phyloP scores from a whole-genome alignment of 371 early-diverging fungal genomes.

The Rhizomucor pusillus region DNA sequence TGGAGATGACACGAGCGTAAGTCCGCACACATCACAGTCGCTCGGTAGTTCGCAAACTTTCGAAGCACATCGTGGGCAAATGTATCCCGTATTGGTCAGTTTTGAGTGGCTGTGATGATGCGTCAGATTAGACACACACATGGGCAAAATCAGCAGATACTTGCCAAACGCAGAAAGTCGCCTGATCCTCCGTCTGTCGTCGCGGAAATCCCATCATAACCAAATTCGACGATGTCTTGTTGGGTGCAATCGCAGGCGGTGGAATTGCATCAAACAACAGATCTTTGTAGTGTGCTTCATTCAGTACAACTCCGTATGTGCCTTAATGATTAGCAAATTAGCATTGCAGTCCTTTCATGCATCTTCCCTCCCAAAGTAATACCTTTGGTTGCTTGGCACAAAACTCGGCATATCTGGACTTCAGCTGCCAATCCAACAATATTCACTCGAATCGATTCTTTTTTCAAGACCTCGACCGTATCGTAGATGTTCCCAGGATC shows the following conservation, averaged over 20 bases:
- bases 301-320: slow-evolving; percentile 79
- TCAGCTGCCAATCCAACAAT: slow-evolving; percentile 90
- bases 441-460: slow-evolving; percentile 75
- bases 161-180: slow-evolving; percentile 86
- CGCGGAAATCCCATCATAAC: slow-evolving; percentile 93
- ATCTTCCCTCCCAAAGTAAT: slow-evolving; percentile 4
- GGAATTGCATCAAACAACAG: slow-evolving; percentile 76
- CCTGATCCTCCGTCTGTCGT: slow-evolving; percentile 50
- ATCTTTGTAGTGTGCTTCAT: slow-evolving; percentile 81
- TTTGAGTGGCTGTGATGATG: slow-evolving; percentile 65
- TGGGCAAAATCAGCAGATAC: slow-evolving; percentile 5
- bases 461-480: slow-evolving; percentile 67
- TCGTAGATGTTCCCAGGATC: slow-evolving; percentile 91
- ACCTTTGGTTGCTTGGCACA: slow-evolving; percentile 80
- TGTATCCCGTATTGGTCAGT: slow-evolving; percentile 75
- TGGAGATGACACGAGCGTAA: slow-evolving; percentile 90
- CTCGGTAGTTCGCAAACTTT: slow-evolving; percentile 89
- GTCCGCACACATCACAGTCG: slow-evolving; percentile 91
- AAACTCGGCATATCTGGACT: slow-evolving; percentile 76
- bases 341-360: not conserved
- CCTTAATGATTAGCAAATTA: too few relatives aligned
- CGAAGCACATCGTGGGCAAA: slow-evolving; percentile 85
- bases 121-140: not conserved
- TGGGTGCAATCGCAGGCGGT: slow-evolving; percentile 76
- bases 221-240: slow-evolving; percentile 62